These are phyloP conservation scores for Dovyalis caffra DNA, from an alignment of 345 rosid genomes.

Conservation along the genomic window DNA sequence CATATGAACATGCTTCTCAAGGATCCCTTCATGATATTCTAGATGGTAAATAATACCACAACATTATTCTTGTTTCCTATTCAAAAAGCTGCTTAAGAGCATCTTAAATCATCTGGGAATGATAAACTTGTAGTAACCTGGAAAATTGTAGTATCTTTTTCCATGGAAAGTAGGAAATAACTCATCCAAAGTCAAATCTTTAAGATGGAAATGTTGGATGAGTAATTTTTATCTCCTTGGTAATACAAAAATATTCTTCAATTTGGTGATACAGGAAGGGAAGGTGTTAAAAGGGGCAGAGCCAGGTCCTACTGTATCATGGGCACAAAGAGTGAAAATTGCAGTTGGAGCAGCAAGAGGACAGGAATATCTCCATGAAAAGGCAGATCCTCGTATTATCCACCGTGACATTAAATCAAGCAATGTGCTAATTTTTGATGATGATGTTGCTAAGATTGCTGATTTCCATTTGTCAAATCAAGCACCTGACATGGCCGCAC, in stretches of 20 bases:
- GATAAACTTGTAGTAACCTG: too few species aligned
- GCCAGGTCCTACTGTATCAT: conserved; percentile 72
- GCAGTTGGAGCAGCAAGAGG: conserved; percentile 92
- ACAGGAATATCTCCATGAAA: conserved; percentile 91
- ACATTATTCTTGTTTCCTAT: background rate
- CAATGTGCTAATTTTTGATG: conserved; percentile 75
- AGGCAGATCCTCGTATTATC: conserved; percentile 64
- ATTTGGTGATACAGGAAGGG: conserved; percentile 30
- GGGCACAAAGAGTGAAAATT: conserved; percentile 85
- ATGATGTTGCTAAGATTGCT: conserved; percentile 82
- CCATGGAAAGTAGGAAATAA: too few species aligned
- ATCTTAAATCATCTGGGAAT: too few species aligned
- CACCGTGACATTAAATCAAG: conserved; percentile 91
- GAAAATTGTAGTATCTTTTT: too few species aligned
- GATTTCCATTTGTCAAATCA: conserved; percentile 93
- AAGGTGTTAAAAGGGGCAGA: conserved; percentile 87
- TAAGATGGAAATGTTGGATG: too few species aligned
- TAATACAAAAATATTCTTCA: too few species aligned
- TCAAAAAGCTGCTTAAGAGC: too few species aligned
- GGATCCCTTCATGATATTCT: conserved; percentile 94
- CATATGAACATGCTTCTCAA: conserved; percentile 81
- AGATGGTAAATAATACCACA: conserved; percentile 43
- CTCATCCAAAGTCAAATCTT: too few species aligned
- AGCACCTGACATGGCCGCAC: conserved; percentile 87
- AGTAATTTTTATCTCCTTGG: background rate